These are phyloP conservation scores for Colletotrichum musae DNA, from an alignment of 2,329 filamentous ascomycete genomes.

Conservation along the genomic window DNA sequence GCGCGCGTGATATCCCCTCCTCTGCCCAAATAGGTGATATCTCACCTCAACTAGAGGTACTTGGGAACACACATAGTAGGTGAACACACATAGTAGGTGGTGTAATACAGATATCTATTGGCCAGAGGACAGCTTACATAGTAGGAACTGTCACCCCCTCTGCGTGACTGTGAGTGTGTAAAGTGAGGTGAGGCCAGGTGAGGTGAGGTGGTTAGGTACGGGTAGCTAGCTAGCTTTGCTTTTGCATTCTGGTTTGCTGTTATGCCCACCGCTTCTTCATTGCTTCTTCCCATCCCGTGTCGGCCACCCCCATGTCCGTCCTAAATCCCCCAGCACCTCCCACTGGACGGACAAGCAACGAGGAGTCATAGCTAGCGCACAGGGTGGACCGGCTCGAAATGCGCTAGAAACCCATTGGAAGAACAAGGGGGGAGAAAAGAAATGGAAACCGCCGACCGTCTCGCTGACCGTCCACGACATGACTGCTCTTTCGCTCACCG, in stretches of 20 bases:
- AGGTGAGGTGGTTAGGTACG: conserved; percentile 13
- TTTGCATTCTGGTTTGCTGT: conserved; percentile 29
- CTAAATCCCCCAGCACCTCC: conserved; percentile 14
- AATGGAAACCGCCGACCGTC: conserved; percentile 23
- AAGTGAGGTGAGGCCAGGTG: not conserved
- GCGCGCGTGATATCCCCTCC: not conserved
- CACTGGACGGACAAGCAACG: conserved; percentile 7
- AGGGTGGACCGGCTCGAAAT: conserved; percentile 18
- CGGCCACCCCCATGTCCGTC: conserved; percentile 12
- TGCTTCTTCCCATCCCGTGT: conserved; percentile 32
- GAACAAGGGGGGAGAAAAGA: conserved; percentile 19
- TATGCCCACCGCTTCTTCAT: conserved; percentile 40
- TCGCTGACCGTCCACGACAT: conserved; percentile 21
- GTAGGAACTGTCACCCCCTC: not conserved
- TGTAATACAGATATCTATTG: too few species aligned
- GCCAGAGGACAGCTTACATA: too few species aligned
- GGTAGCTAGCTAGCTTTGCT: conserved; percentile 23
- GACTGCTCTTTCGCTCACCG: conserved; percentile 29
- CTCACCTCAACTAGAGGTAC: too few species aligned
- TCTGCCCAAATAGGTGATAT: not conserved
- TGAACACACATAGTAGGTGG: too few species aligned
- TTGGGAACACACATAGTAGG: too few species aligned
- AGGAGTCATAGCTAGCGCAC: conserved; percentile 23
- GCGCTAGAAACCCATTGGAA: conserved; percentile 28
- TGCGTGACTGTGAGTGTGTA: conserved; percentile 11